Evolutionary conservation across 345 rosid genomes (phyloP), one percentile per base, ranked within the genome.

Genomic region (Euphorbia lathyris): DNA sequence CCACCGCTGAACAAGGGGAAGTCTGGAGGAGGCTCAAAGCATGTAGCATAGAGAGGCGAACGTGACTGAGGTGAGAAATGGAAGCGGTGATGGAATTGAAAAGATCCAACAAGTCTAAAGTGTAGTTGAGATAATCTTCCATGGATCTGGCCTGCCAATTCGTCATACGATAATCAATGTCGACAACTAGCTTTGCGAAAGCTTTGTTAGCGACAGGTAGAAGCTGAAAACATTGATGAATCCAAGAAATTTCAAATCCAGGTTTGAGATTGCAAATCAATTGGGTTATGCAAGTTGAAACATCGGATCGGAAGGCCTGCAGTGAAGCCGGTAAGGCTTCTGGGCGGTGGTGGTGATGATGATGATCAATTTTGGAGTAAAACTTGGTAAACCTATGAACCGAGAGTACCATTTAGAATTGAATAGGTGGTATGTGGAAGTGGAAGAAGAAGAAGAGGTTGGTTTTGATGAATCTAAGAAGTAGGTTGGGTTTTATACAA

Each of bases 131-230:
- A 83, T 85, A 84, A 17, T 76, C 77, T 30, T 84, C 90, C 56
- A 76, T 40, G 9, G 82, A 66, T 17, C 22, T 48, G 14, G 71
- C 68, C 32, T 79, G 80, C 91, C 91, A 89, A 25, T 72, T 77
- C 68, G 73, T 79, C 78, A 72, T 71, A 9, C 79, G 86, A 62
- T 76, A 78, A 66, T 89, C 84, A 27, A 89, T 77, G 17, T 68
- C 83, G 71, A 76, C 76, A 56, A 79, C 81, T 7, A 87, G 76
- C 77, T 84, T 78, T 14, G 82, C 82, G 76, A 89, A 85, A 19
- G 84, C 86, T 59, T 73, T 71, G 81, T 89, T 82, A 74, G 79
- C 68, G 20, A 36, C 5, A 45, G 77, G 79, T 40, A 89, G 59
- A 30, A 85, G 26, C 77, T 78, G 73, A 30, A 89, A 80, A 73